Percentiles rank a stretch among this genome's conserved stretches.
Evolutionary conservation across 352 stramenopile genomes (phyloP).

Genomic region (Phytophthora crassamura): DNA sequence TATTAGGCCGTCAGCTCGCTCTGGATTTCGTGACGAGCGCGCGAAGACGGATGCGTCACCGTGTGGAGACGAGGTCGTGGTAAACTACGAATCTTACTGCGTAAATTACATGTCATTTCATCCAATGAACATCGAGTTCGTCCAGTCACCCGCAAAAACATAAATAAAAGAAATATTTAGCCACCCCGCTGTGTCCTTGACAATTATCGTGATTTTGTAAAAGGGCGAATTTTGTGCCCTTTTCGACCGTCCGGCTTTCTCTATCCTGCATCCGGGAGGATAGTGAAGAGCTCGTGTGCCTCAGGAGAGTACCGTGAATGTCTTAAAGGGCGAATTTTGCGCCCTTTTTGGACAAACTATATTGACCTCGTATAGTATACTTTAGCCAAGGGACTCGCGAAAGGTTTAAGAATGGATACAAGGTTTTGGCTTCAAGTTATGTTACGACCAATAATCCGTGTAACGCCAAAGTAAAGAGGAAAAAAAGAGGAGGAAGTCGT

Average conservation of each 20-base stretch:
- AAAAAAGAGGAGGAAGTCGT: too few relatives aligned
- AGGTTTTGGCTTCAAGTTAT: too few relatives aligned
- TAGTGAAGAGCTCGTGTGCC: neutral
- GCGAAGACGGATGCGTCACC: neutral
- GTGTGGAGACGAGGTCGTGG: neutral
- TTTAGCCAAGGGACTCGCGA: conserved; percentile 5
- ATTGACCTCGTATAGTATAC: conserved; percentile 7
- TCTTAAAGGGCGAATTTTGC: conserved; percentile 5
- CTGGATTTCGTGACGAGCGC: too few relatives aligned
- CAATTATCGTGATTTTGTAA: neutral
- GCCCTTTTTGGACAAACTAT: neutral
- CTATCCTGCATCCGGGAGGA: neutral
- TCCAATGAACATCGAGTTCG: neutral
- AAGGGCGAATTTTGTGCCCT: too few relatives aligned
- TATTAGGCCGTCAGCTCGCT: too few relatives aligned
- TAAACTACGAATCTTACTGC: neutral
- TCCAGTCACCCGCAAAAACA: neutral
- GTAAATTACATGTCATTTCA: neutral
- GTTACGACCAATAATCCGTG: too few relatives aligned
- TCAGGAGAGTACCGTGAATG: neutral
- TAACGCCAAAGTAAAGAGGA: too few relatives aligned
- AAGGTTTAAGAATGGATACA: conserved; percentile 3
- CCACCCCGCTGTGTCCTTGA: neutral
- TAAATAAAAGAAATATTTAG: neutral
- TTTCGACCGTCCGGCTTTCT: neutral